A percentile compares a stretch with the other conserved stretches of the same genome.
Conservation (phyloP, 176 grass and related monocot genomes). For the Rhynchospora tenuis region DNA sequence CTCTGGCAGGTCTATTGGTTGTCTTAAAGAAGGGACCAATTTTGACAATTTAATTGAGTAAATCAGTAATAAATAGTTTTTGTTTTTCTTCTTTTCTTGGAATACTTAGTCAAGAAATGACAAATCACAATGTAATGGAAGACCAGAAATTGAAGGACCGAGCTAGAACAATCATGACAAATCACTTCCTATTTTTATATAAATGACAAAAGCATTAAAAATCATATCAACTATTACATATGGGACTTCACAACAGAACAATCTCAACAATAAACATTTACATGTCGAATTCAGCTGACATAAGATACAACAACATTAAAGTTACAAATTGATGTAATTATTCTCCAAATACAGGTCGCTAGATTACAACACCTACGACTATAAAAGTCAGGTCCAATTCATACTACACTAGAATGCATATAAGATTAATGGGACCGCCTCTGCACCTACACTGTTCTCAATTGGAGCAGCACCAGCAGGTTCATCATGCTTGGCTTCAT, state of each 20-base stretch:
- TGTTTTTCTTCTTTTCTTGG: not conserved
- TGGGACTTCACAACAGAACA: not conserved
- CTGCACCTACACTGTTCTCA: not conserved
- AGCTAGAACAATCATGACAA: not conserved
- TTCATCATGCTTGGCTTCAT: slow-evolving; percentile 5
- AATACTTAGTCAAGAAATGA: not conserved
- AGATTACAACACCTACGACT: not conserved
- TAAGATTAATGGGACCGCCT: not conserved
- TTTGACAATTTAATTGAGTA: not conserved
- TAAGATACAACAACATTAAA: slow-evolving; percentile 25
- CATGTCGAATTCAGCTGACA: slow-evolving; percentile 17
- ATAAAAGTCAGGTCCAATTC: slow-evolving; percentile 16
- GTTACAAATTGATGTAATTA: not conserved
- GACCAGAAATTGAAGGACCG: not conserved
- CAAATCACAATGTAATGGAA: too few species aligned
- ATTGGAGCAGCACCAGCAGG: not conserved
- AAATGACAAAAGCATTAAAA: not conserved
- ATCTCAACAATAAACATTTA: not conserved
- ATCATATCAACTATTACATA: slow-evolving; percentile 7
- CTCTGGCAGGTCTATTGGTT: not conserved
- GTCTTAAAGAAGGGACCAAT: not conserved
- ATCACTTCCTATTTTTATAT: not conserved
- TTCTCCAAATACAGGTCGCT: slow-evolving; percentile 16
- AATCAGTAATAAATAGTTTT: not conserved
- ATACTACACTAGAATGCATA: slow-evolving; percentile 16